Evolutionary conservation across 2,329 filamentous ascomycete species (phyloP).

Genomic region (Atkinsonella texensis): DNA sequence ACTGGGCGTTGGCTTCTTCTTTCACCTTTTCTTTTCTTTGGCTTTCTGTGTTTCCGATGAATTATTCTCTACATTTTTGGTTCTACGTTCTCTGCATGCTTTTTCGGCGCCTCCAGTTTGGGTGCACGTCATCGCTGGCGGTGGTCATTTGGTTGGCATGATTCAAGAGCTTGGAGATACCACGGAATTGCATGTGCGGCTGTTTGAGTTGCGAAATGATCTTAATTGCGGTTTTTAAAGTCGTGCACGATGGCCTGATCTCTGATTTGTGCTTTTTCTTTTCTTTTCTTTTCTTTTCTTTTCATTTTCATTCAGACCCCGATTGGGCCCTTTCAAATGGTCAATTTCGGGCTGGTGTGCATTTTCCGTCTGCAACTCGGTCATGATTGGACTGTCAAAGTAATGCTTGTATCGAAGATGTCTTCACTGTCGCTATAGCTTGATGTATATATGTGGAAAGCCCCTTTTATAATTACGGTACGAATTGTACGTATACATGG

Average conservation of each 20-base stretch:
- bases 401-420: not conserved
- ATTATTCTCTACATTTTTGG: not conserved
- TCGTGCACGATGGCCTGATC: not conserved
- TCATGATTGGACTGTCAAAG: not conserved
- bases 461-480: not conserved
- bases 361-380: not conserved
- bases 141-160: constrained; percentile 7
- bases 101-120: constrained; percentile 1
- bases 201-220: constrained; percentile 1
- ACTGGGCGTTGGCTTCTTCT: not conserved
- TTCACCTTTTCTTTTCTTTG: not conserved
- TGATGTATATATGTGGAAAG: not conserved
- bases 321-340: not conserved
- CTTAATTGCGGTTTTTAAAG: not conserved
- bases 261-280: not conserved
- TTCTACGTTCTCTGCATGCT: constrained; percentile 1
- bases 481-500: not conserved
- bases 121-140: constrained; percentile 2
- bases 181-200: constrained; percentile 8
- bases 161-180: constrained; percentile 12
- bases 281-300: not conserved
- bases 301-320: too few relatives aligned
- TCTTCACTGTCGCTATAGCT: not conserved
- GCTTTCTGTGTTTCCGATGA: not conserved
- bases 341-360: not conserved